These are phyloP conservation scores for Przewalskia tangutica DNA, from an alignment of 257 asterid genomes.

Conservation along the genomic window DNA sequence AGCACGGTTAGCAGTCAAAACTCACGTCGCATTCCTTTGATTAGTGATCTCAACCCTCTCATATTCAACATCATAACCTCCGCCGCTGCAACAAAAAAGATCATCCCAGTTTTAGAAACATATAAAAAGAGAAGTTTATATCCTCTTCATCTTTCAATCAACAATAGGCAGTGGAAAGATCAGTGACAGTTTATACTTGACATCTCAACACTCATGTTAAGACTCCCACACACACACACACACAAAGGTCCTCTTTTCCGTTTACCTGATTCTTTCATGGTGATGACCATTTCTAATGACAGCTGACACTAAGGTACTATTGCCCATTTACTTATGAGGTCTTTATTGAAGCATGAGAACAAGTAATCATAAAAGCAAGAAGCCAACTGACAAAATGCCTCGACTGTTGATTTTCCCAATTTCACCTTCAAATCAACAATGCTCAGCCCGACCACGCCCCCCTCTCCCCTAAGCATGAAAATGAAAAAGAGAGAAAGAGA, in stretches of 20 bases:
- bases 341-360: background rate
- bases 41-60: conserved; percentile 2
- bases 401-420: background rate
- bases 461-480: background rate
- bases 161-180: background rate
- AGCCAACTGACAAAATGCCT: background rate
- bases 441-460: background rate
- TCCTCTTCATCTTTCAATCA: background rate
- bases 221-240: background rate
- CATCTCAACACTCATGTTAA: background rate
- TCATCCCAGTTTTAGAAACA: background rate
- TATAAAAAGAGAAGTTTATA: background rate
- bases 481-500: background rate
- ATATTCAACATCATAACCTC: conserved; percentile 43
- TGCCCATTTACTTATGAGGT: background rate
- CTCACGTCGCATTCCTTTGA: background rate
- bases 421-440: background rate
- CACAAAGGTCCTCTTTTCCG: too few relatives aligned
- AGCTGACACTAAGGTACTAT: background rate
- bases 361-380: background rate
- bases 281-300: too few relatives aligned
- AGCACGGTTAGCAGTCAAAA: background rate
- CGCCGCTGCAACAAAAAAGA: conserved; percentile 26
- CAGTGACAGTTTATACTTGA: background rate
- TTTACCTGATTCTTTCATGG: too few relatives aligned